A percentile compares a stretch with the other conserved stretches of the same genome.
These are phyloP conservation scores for Cladophialophora exuberans DNA, from an alignment of 2,329 filamentous ascomycete genomes.

Conservation along the genomic window DNA sequence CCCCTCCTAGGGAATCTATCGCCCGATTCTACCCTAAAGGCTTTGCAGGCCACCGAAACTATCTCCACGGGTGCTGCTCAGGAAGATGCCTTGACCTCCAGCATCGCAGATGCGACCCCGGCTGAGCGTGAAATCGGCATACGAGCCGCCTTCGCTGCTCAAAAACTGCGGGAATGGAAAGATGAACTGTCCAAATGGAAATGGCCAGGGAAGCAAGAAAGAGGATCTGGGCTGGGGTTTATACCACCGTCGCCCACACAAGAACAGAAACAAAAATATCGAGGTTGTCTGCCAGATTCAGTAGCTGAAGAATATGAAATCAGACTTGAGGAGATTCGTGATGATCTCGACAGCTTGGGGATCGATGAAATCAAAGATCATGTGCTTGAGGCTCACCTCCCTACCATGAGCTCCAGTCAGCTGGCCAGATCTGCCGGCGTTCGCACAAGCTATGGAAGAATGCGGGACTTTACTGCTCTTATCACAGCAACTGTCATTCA, in stretches of 20 bases:
- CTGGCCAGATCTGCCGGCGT: constrained; percentile 44
- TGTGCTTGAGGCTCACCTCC: constrained; percentile 75
- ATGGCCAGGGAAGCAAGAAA: constrained; percentile 53
- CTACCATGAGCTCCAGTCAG: constrained; percentile 48
- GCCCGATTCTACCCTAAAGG: constrained; percentile 56
- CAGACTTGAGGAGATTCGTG: constrained; percentile 72
- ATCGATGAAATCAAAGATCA: constrained; percentile 83
- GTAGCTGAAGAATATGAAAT: constrained; percentile 70
- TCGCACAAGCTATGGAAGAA: constrained; percentile 61
- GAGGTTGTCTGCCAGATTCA: constrained; percentile 70
- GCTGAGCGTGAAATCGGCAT: constrained; percentile 62
- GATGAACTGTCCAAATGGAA: constrained; percentile 62
- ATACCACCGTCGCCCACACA: constrained; percentile 32
- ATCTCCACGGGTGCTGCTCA: constrained; percentile 45
- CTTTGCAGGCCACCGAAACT: constrained; percentile 49
- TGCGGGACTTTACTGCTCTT: constrained; percentile 89
- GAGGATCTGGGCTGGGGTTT: constrained; percentile 47
- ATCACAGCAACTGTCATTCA: constrained; percentile 92
- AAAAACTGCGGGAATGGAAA: constrained; percentile 62
- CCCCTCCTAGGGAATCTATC: constrained; percentile 57
- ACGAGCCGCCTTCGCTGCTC: constrained; percentile 61
- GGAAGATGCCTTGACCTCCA: constrained; percentile 48
- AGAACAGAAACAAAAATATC: constrained; percentile 51
- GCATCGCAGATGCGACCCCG: constrained; percentile 59
- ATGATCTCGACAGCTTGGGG: constrained; percentile 47